Conservation (phyloP, 78 protist genomes). For the Emiliania huxleyi region DNA sequence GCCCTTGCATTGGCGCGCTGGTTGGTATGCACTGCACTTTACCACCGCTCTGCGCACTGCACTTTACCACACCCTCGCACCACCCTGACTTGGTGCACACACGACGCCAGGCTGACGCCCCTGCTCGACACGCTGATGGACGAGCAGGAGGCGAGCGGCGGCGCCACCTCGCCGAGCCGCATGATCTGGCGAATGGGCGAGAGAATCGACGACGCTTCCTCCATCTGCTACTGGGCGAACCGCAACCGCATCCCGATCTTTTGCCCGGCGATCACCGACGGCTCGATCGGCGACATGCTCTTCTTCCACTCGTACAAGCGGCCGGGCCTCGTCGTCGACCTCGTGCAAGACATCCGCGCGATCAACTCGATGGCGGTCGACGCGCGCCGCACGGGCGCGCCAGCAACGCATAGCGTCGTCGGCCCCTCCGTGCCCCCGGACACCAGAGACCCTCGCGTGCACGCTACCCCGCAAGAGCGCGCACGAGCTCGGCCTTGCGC, state of each 20-base stretch:
- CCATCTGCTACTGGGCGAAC: conserved; percentile 94
- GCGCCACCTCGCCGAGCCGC: conserved; percentile 68
- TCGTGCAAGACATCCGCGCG: conserved; percentile 79
- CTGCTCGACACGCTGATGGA: conserved; percentile 74
- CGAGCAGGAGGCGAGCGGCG: conserved; percentile 42
- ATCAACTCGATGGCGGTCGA: conserved; percentile 58
- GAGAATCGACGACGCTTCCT: conserved; percentile 84
- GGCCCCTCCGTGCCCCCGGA: no score
- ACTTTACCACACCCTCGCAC: no score
- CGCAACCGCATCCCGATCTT: conserved; percentile 95
- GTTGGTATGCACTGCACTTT: no score
- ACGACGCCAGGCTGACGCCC: no score
- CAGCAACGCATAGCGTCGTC: no score
- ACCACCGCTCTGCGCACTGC: no score
- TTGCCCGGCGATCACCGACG: conserved; percentile 96
- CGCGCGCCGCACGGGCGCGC: not conserved
- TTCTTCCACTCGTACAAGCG: conserved; percentile 87
- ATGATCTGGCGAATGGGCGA: conserved; percentile 93
- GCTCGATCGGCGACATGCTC: conserved; percentile 98
- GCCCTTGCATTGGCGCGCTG: no score
- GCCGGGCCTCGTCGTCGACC: conserved; percentile 93
- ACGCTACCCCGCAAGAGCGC: no score
- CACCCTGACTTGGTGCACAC: no score
- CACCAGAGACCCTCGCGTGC: no score
- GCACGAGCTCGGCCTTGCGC: no score